phyloP scores from a whole-genome alignment of 1,284 basidiomycete genomes.

The Vanrija sp. region DNA sequence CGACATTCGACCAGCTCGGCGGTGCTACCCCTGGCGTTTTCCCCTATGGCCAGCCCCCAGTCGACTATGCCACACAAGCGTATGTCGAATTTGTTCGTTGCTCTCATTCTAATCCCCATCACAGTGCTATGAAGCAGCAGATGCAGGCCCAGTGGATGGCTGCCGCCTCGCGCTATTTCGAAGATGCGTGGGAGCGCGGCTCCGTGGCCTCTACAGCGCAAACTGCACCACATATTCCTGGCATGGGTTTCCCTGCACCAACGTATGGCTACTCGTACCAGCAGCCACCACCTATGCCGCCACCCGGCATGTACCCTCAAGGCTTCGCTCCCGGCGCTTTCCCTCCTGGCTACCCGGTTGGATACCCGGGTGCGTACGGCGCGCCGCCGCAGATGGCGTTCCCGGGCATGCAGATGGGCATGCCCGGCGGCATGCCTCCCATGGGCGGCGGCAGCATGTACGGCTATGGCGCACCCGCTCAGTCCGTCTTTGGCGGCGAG shows the following conservation, averaged over 20 bases:
- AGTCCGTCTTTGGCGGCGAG: slow-evolving; percentile 42
- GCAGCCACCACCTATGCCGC: slow-evolving; percentile 1
- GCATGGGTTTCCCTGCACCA: slow-evolving; percentile 1
- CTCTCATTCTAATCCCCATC: background rate
- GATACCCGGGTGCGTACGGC: slow-evolving; percentile 2
- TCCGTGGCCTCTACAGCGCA: slow-evolving; percentile 25
- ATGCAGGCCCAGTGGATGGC: slow-evolving; percentile 43
- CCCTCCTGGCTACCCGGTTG: background rate
- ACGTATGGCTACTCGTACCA: slow-evolving; percentile 19
- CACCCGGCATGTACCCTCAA: background rate
- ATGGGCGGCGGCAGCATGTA: slow-evolving; percentile 30
- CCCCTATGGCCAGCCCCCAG: background rate
- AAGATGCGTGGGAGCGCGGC: slow-evolving; percentile 45
- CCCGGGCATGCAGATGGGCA: slow-evolving; percentile 7
- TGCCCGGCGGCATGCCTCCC: slow-evolving; percentile 5
- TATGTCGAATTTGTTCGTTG: background rate
- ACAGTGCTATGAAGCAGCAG: slow-evolving; percentile 34
- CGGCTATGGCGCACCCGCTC: slow-evolving; percentile 28
- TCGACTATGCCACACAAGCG: slow-evolving; percentile 3
- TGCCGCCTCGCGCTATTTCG: slow-evolving; percentile 38
- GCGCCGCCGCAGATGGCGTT: slow-evolving; percentile 2
- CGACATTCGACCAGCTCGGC: slow-evolving; percentile 6
- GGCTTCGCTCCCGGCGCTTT: background rate
- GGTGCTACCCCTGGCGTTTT: background rate
- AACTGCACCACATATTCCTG: slow-evolving; percentile 10